Conservation (phyloP, 768 basidiomycete genomes). For the Termitomyces sp. region DNA sequence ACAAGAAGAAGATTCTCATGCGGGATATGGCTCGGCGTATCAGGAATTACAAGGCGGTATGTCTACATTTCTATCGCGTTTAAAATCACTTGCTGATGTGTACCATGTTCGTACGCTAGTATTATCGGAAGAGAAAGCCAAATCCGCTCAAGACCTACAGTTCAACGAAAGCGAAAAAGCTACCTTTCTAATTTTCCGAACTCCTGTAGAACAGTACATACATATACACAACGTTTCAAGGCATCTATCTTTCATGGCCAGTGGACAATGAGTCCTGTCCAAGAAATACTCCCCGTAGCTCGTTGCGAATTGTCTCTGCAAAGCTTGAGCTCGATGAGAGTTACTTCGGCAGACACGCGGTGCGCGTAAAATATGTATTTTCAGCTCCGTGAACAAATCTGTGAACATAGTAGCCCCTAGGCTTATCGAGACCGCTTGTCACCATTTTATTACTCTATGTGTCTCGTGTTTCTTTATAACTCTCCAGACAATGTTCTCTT, state of each 20-base stretch:
- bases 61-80: constrained; percentile 21
- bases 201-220: neutral
- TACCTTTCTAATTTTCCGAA: constrained; percentile 47
- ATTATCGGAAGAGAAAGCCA: constrained; percentile 48
- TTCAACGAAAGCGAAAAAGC: constrained; percentile 47
- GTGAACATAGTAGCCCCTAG: too few relatives aligned
- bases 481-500: neutral
- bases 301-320: neutral
- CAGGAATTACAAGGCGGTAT: constrained; percentile 60
- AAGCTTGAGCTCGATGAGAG: neutral
- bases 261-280: neutral
- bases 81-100: constrained; percentile 4
- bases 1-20: constrained; percentile 54
- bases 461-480: neutral
- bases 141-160: constrained; percentile 56
- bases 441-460: neutral
- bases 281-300: neutral
- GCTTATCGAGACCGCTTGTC: neutral
- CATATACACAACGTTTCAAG: neutral
- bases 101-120: constrained; percentile 25
- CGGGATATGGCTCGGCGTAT: constrained; percentile 70
- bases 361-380: neutral
- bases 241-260: neutral
- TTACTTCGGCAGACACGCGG: too few relatives aligned
- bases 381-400: neutral